Conservation (phyloP, 306 rosid species). For the Rosa multiflora region DNA sequence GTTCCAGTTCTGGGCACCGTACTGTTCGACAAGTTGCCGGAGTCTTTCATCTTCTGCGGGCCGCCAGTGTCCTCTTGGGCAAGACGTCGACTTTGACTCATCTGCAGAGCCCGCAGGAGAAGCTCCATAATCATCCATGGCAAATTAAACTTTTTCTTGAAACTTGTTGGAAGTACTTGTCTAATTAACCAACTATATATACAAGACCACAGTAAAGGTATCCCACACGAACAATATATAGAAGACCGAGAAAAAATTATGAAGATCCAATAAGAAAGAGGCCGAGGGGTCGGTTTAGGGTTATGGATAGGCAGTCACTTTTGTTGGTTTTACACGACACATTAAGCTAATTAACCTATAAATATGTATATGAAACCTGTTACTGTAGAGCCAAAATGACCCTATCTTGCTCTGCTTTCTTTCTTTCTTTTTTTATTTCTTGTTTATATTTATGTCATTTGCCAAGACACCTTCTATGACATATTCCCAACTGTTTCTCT, state of each 20-base stretch:
- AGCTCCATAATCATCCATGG: slow-evolving; percentile 61
- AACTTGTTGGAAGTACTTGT: not conserved
- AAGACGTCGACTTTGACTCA: slow-evolving; percentile 43
- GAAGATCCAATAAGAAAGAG: slow-evolving; percentile 35
- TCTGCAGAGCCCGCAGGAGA: slow-evolving; percentile 28
- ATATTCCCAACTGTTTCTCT: slow-evolving; percentile 28
- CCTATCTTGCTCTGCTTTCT: not conserved
- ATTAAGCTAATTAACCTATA: slow-evolving; percentile 29
- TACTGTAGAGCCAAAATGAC: slow-evolving; percentile 18
- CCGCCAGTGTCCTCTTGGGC: slow-evolving; percentile 94
- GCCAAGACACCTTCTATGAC: slow-evolving; percentile 5
- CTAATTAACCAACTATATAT: not conserved
- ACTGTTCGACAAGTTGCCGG: slow-evolving; percentile 72
- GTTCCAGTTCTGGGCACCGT: slow-evolving; percentile 95
- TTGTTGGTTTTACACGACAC: slow-evolving; percentile 99
- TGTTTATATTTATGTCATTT: slow-evolving; percentile 21
- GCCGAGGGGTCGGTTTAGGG: slow-evolving; percentile 83
- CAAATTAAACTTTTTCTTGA: not conserved
- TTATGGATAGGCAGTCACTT: slow-evolving; percentile 98
- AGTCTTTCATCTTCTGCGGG: slow-evolving; percentile 90
- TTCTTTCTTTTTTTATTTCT: not conserved
- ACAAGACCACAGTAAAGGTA: slow-evolving; percentile 9
- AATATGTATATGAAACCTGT: slow-evolving; percentile 14
- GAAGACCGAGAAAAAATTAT: not conserved
- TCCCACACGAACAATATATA: slow-evolving; percentile 51